Evolutionary conservation across 257 asterid genomes (phyloP).

Genomic region (Solanum ossicruentum): DNA sequence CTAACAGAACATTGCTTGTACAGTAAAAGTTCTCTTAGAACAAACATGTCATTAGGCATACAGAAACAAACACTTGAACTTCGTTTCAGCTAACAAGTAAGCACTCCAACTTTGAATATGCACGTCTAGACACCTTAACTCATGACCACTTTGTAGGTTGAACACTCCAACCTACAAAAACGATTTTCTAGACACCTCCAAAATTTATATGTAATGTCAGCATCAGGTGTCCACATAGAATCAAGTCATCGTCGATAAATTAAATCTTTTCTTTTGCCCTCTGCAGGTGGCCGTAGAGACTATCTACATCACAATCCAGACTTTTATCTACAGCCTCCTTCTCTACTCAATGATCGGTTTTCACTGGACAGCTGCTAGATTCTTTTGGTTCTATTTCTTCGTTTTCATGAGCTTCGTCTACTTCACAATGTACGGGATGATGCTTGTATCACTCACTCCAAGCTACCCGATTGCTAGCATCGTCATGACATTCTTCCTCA

Average conservation of each 20-base stretch:
- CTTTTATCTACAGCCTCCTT: slow-evolving; percentile 50
- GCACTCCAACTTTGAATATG: background rate
- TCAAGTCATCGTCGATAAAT: background rate
- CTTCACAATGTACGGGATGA: slow-evolving; percentile 74
- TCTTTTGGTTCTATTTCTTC: slow-evolving; percentile 70
- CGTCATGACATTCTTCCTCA: slow-evolving; percentile 79
- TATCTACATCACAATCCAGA: slow-evolving; percentile 40
- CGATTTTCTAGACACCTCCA: background rate
- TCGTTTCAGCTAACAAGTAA: background rate
- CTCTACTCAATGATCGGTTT: slow-evolving; percentile 85
- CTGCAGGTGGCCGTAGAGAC: slow-evolving; percentile 63
- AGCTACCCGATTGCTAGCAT: slow-evolving; percentile 67
- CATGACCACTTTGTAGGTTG: background rate
- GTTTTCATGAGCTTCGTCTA: slow-evolving; percentile 66
- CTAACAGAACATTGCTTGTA: background rate
- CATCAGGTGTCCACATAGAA: background rate
- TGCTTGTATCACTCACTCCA: slow-evolving; percentile 83
- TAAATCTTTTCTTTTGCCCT: background rate
- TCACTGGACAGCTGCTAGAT: slow-evolving; percentile 39
- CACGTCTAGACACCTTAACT: background rate
- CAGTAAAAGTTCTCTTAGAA: background rate
- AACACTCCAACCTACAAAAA: background rate
- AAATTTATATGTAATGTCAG: background rate
- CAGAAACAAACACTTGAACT: background rate
- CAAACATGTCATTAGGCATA: background rate